Evolutionary conservation across 164 flowering plant genomes (phyloP), one percentile per base, ranked within the genome.

Genomic region (Kingdonia uniflora): DNA sequence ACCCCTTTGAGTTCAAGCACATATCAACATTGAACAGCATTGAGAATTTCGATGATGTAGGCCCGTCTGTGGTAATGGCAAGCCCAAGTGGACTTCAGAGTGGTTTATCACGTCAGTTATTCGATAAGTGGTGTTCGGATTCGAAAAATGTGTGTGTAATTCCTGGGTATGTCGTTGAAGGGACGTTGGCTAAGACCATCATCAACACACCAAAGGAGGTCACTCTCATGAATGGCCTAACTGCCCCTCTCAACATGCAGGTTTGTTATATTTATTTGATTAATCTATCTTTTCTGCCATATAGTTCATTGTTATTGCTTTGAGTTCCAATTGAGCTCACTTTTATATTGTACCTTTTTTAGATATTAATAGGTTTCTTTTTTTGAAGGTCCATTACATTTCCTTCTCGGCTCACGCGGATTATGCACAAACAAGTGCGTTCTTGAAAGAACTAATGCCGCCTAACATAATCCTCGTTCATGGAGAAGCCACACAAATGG

Each of bases 41-140:
- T 52, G 96, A 92, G 40, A 71, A 72, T 64, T 92, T 92, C 49
- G 70, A 76, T 37, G 98, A 92, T 63, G 82, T 85, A 1, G 96
- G 95, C n/a, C 96, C 96, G 1, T 89, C 87, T 1, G 98, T 92
- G 40, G 98, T 92, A 62, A 87, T 92, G 96, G 96, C 98, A n/a
- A 88, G 89, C 55, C 98, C 95, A 1, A 61, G 89, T 68, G 81
- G 91, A 0, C 84, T 88, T 35, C 96, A 92, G 62, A 88, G 96
- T 58, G 98, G 96, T 20, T 47, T 88, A 33, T 88, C 98, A 14
- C 58, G 98, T 40, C 96, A 91, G 60, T 73, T 91, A 14, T 91
- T 91, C 63, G 98, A 91, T 48, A 79, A 62, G 67, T 91, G 98
- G 98, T 91, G 98, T 60, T 58, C 86, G 26, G 96, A 91, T 49